Evolutionary conservation across 768 basidiomycete genomes (phyloP), one percentile per base, ranked within the genome.

Genomic region (Clavaria fumosa): DNA sequence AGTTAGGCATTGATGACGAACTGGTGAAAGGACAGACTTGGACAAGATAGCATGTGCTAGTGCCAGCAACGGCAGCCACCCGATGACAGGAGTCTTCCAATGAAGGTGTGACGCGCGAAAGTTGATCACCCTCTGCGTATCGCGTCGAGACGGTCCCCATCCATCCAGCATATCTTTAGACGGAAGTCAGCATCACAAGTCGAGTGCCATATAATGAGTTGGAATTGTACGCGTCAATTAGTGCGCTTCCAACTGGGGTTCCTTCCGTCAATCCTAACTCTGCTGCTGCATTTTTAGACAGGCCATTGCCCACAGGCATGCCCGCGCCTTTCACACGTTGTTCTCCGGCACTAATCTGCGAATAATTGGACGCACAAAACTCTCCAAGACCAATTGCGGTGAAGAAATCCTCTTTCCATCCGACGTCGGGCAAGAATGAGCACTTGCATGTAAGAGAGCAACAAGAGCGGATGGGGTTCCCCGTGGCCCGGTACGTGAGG

Each of bases 361-460:
- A 62, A 58, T 79, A 95, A 4, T 70, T 69, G 21, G 73, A 67
- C 41, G 79, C 62, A 17, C 73, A 69, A 27, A 90, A 65, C 40
- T 77, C 70, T 3, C 57, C 67, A 7, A 95, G 67, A 11, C 91
- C 95, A 36, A 97, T 95, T 50, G 68, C 62, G 35, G 69, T 54
- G 58, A 97, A 89, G 60, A 97, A 96, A 11, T 80, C 72, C 9
- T 72, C 65, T 47, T 89, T 77, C 91, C 95, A 97, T 7, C 93
- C 95, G 18, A 61, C 59, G 50, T 65, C 68, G 1, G 93, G 89
- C 21, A 95, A 75, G 56, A 76, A 96, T 5, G 84, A 85, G 58
- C 84, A 96, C 60, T 97, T 97, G 68, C 93, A 99, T 1, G 88
- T 86, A 33, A 96, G 63, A 1, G 91, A 97, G 57, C 95, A 97